These are phyloP conservation scores for Alternaria arborescens DNA, from an alignment of 2,329 filamentous ascomycete species.

Conservation along the genomic window DNA sequence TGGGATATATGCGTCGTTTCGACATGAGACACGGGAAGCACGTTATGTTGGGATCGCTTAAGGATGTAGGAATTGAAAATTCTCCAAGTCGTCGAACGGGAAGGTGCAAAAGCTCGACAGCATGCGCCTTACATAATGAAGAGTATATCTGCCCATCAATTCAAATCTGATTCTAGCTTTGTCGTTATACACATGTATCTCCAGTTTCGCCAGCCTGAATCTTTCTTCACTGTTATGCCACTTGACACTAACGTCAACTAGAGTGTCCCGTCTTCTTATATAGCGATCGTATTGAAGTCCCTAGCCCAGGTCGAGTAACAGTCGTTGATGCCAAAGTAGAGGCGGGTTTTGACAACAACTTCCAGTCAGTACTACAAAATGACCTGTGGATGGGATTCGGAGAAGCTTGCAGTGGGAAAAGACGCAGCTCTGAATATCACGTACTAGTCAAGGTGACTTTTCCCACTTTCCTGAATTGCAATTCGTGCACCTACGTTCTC, in stretches of 20 bases:
- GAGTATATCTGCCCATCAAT: not conserved
- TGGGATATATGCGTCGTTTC: not conserved
- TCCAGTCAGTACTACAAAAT: not conserved
- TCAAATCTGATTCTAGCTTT: not conserved
- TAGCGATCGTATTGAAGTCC: not conserved
- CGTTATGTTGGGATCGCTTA: not conserved
- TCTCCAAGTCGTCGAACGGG: not conserved
- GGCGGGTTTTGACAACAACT: not conserved
- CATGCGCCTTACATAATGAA: not conserved
- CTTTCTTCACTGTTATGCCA: not conserved
- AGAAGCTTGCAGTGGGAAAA: not conserved
- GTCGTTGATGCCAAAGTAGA: not conserved
- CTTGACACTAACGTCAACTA: not conserved
- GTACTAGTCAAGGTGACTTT: not conserved
- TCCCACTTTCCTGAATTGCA: no score
- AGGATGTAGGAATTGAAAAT: not conserved
- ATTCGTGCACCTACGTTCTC: no score
- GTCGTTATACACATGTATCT: not conserved
- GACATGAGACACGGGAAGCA: constrained; percentile 1
- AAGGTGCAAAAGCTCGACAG: not conserved
- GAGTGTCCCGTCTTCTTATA: not conserved
- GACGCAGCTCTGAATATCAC: not conserved
- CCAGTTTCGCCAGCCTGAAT: no score
- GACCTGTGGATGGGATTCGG: not conserved
- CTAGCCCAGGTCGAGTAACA: not conserved